Evolutionary conservation across 2,329 filamentous ascomycete genomes (phyloP).

Genomic region (Diaporthe citrichinensis): DNA sequence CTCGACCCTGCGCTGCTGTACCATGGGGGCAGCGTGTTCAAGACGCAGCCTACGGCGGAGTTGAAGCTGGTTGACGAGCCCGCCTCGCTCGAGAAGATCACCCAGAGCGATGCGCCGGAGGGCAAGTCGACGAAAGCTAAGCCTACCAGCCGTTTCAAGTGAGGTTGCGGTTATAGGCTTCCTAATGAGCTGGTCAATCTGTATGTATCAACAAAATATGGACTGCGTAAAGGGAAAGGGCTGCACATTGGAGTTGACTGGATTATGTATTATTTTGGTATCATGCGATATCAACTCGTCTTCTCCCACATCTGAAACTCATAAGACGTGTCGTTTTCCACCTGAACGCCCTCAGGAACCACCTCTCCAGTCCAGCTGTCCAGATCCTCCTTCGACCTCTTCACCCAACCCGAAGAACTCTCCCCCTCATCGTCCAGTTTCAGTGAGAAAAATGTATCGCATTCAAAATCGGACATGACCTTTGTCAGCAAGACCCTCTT

Average conservation of each 20-base stretch:
- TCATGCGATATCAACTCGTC: constrained; percentile 47
- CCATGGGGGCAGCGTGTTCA: constrained; percentile 57
- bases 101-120: constrained; percentile 44
- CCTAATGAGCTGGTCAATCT: background rate
- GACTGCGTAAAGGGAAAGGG: background rate
- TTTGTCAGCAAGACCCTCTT: constrained; percentile 78
- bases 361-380: constrained; percentile 77
- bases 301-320: constrained; percentile 83
- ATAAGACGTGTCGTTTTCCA: constrained; percentile 76
- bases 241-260: constrained; percentile 27
- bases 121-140: constrained; percentile 41
- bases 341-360: constrained; percentile 67
- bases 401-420: constrained; percentile 65
- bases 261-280: constrained; percentile 28
- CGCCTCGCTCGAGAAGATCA: constrained; percentile 52
- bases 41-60: constrained; percentile 56
- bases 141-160: constrained; percentile 38
- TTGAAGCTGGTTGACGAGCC: constrained; percentile 57
- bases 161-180: background rate
- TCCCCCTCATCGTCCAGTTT: constrained; percentile 56
- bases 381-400: constrained; percentile 65
- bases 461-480: constrained; percentile 78
- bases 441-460: constrained; percentile 82
- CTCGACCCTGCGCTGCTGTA: constrained; percentile 58
- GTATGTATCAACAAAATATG: background rate